A percentile compares a stretch with the other conserved stretches of the same genome.
phyloP scores from a whole-genome alignment of 257 asterid genomes.

The Solanum arcanum region DNA sequence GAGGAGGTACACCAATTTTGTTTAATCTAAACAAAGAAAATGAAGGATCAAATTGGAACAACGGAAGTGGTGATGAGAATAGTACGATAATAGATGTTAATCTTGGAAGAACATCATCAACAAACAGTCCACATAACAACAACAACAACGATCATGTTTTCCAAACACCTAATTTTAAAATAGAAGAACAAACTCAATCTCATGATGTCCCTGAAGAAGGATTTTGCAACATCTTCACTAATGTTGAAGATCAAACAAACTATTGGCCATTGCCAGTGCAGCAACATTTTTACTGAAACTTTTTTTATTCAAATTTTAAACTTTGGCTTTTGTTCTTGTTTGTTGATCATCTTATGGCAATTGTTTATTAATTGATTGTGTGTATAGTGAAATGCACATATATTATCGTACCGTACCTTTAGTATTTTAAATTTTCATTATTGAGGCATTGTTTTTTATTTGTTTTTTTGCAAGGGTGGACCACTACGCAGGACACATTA shows the following conservation, averaged over 20 bases:
- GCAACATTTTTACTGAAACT: conserved; percentile 27
- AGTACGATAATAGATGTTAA: conserved; percentile 39
- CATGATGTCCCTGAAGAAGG: conserved; percentile 25
- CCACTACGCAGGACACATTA: neutral
- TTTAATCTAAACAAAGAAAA: conserved; percentile 52
- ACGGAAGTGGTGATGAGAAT: conserved; percentile 51
- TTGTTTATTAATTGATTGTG: neutral
- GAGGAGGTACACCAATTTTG: conserved; percentile 8
- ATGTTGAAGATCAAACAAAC: conserved; percentile 50
- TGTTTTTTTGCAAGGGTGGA: conserved; percentile 3
- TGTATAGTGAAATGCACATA: neutral
- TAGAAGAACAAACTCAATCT: conserved; percentile 23
- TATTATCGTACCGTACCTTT: neutral
- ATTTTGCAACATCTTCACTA: conserved; percentile 44
- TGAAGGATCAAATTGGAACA: conserved; percentile 50
- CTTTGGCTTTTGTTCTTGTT: neutral
- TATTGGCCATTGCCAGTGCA: conserved; percentile 76
- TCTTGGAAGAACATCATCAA: conserved; percentile 24
- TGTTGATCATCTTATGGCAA: neutral
- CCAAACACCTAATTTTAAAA: conserved; percentile 17
- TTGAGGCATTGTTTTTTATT: neutral
- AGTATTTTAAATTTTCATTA: neutral
- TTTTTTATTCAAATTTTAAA: neutral
- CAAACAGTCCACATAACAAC: conserved; percentile 5
- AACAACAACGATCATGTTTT: conserved; percentile 1